A percentile compares a stretch with the other conserved stretches of the same genome.
These are phyloP conservation scores for Dendrocalamus sinicus DNA, from an alignment of 176 grass and related monocot genomes.

Conservation along the genomic window DNA sequence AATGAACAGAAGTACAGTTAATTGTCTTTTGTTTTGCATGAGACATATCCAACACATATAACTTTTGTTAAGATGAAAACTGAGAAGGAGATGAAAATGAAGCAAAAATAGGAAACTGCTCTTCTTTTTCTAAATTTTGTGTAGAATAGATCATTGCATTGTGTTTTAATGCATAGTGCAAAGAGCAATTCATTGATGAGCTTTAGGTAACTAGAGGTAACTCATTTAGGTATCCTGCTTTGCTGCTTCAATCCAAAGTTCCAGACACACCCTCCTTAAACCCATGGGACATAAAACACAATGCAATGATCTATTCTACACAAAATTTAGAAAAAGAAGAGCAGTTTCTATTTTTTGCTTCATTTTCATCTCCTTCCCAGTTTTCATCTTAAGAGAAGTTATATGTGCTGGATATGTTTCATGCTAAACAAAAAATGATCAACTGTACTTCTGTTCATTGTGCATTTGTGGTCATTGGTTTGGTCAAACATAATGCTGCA, in stretches of 20 bases:
- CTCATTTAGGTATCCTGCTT: neutral
- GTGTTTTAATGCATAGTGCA: neutral
- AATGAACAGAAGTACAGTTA: neutral
- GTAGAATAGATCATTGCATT: neutral
- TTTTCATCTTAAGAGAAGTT: neutral
- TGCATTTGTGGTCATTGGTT: neutral
- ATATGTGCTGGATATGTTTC: neutral
- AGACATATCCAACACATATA: neutral
- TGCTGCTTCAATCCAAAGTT: neutral
- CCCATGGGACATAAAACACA: neutral
- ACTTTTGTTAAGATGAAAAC: neutral
- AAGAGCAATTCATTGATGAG: neutral
- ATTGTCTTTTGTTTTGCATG: conserved; percentile 3
- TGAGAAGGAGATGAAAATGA: neutral
- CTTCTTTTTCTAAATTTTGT: neutral
- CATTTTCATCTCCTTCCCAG: neutral
- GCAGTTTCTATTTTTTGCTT: neutral
- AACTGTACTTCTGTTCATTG: neutral
- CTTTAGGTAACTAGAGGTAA: neutral
- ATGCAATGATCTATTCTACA: neutral
- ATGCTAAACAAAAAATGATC: neutral
- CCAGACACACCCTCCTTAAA: too few relatives aligned
- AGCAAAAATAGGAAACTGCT: neutral
- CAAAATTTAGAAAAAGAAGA: neutral
- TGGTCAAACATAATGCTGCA: neutral